Percentiles rank a stretch among this genome's conserved stretches.
phyloP scores from a whole-genome alignment of 345 rosid genomes.

The Syzygium aromaticum region DNA sequence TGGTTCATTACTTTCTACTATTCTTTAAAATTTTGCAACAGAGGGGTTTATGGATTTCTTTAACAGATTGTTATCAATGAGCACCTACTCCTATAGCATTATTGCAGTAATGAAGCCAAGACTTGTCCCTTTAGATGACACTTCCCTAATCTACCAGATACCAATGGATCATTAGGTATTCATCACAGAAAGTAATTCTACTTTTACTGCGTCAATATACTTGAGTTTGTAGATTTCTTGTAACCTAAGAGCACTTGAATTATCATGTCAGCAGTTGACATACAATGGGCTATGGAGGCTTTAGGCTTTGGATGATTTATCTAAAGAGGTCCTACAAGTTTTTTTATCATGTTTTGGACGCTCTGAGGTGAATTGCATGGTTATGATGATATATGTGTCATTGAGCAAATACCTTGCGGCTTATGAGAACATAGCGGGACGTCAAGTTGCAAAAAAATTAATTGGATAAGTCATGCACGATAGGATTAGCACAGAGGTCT shows the following conservation, averaged over 20 bases:
- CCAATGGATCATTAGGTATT: background rate
- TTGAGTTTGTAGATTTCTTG: background rate
- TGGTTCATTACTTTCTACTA: background rate
- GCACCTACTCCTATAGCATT: background rate
- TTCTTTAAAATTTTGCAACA: background rate
- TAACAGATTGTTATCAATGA: background rate
- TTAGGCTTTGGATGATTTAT: background rate
- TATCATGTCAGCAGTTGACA: background rate
- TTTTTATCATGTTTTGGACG: background rate
- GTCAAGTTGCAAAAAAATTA: background rate
- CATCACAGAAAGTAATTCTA: background rate
- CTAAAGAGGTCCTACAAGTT: background rate
- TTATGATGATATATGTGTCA: background rate
- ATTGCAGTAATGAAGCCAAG: background rate
- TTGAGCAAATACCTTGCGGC: background rate
- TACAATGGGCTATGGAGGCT: background rate
- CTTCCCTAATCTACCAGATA: background rate
- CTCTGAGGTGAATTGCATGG: background rate
- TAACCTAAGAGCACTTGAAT: background rate
- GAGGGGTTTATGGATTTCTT: background rate
- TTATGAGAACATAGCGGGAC: background rate
- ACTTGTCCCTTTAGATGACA: background rate
- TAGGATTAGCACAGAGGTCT: background rate
- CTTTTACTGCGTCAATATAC: background rate
- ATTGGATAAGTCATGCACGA: background rate